phyloP scores from a whole-genome alignment of 2,329 filamentous ascomycete species.

The Diaporthe citri region DNA sequence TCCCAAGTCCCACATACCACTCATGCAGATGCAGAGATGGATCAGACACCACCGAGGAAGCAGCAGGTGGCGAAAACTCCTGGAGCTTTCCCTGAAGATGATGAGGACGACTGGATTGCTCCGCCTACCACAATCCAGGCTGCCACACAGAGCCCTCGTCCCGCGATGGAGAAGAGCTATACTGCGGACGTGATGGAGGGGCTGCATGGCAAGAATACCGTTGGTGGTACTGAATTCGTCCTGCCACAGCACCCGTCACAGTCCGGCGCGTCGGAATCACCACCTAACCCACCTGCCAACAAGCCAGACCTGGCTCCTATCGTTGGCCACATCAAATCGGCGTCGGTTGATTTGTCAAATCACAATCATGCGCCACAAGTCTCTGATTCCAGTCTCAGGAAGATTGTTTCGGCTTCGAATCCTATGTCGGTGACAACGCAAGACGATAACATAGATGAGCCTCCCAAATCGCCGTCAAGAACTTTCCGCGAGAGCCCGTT shows the following conservation, averaged over 20 bases:
- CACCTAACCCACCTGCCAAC: conserved; percentile 52
- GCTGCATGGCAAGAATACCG: conserved; percentile 61
- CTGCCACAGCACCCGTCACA: conserved; percentile 56
- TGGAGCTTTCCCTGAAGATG: conserved; percentile 71
- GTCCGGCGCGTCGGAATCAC: conserved; percentile 39
- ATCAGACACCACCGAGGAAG: conserved; percentile 51
- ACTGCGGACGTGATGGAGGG: conserved; percentile 73
- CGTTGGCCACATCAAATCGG: conserved; percentile 70
- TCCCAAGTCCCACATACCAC: conserved; percentile 47
- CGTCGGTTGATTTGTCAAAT: conserved; percentile 67
- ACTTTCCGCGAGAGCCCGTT: conserved; percentile 76
- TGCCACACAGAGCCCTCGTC: conserved; percentile 59
- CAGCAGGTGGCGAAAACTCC: conserved; percentile 57
- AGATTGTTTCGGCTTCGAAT: conserved; percentile 62
- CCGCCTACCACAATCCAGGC: conserved; percentile 58
- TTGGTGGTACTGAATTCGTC: conserved; percentile 61
- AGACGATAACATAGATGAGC: conserved; percentile 57
- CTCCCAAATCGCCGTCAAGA: conserved; percentile 67
- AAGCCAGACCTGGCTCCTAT: conserved; percentile 48
- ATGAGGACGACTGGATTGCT: conserved; percentile 75
- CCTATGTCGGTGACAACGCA: conserved; percentile 58
- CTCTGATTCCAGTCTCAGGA: conserved; percentile 60
- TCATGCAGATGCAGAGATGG: conserved; percentile 45
- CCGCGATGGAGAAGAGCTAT: conserved; percentile 70
- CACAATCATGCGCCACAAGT: conserved; percentile 40